Evolutionary conservation across 306 rosid genomes (phyloP).

Genomic region (Pyrus betulifolia): DNA sequence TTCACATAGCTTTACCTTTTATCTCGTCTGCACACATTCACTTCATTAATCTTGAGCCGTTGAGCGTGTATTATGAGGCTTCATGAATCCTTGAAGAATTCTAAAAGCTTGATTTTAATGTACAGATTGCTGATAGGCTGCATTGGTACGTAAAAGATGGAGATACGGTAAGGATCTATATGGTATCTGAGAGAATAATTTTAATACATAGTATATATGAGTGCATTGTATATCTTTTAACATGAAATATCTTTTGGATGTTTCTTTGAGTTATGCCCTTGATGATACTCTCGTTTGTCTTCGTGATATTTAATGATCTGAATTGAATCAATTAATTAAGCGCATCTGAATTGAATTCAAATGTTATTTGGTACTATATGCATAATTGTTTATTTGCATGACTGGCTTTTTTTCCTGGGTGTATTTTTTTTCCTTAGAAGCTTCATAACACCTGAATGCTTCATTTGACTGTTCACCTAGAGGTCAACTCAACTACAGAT

Average conservation of each 20-base stretch:
- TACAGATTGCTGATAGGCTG: constrained; percentile 81
- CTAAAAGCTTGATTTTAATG: constrained; percentile 21
- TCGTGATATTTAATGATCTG: neutral
- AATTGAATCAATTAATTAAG: neutral
- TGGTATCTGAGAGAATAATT: neutral
- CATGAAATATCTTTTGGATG: neutral
- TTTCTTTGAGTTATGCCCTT: neutral
- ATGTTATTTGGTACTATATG: neutral
- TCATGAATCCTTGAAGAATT: constrained; percentile 8
- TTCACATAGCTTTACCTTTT: neutral
- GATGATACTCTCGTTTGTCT: neutral
- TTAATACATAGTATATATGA: neutral
- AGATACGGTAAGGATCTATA: constrained; percentile 53
- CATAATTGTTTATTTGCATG: neutral
- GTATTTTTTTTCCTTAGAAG: neutral
- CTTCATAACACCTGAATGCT: neutral
- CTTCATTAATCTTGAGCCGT: neutral
- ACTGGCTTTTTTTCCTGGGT: neutral
- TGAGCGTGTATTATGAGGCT: neutral
- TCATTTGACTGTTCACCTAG: neutral
- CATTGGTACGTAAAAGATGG: constrained; percentile 65
- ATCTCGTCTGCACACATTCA: neutral
- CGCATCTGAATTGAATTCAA: neutral
- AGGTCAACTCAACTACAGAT: neutral
- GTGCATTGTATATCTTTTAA: neutral